These are phyloP conservation scores for Rubia peregrina DNA, from an alignment of 305 asterid genomes.

Conservation along the genomic window DNA sequence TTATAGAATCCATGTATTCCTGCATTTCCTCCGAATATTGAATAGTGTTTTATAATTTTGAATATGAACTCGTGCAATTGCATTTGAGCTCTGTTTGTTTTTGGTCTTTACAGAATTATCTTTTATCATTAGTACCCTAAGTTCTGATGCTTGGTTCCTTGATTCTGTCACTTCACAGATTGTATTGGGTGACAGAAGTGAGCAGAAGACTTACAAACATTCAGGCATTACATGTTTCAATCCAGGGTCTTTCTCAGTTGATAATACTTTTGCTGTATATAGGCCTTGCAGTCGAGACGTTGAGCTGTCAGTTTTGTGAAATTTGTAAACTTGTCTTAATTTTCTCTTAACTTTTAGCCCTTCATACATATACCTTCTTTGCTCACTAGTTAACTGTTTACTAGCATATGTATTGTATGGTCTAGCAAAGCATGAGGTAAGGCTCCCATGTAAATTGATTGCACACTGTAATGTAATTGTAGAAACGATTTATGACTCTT, in stretches of 20 bases:
- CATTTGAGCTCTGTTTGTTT: background rate
- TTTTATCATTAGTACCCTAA: background rate
- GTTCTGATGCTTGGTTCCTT: background rate
- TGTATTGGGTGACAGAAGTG: constrained; percentile 87
- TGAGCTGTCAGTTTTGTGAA: constrained; percentile 69
- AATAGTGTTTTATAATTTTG: background rate
- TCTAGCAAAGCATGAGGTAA: too few species aligned
- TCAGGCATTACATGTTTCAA: constrained; percentile 86
- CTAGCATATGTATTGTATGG: background rate
- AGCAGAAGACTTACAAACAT: constrained; percentile 74
- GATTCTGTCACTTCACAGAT: constrained; percentile 42
- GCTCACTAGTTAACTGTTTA: background rate
- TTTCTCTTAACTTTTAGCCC: background rate
- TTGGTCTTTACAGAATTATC: background rate
- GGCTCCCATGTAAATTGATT: too few species aligned
- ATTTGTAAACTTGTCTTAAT: background rate
- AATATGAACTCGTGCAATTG: background rate
- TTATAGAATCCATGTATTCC: background rate
- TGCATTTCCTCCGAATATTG: background rate
- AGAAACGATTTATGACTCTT: too few species aligned
- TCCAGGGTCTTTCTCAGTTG: constrained; percentile 91
- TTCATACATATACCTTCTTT: background rate
- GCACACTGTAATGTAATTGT: too few species aligned
- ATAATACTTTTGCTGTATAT: constrained; percentile 70
- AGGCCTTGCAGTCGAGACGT: constrained; percentile 85